Percentiles rank a stretch among this genome's conserved stretches.
phyloP scores from a whole-genome alignment of 108 stramenopile species.

The Chaetoceros muelleri region DNA sequence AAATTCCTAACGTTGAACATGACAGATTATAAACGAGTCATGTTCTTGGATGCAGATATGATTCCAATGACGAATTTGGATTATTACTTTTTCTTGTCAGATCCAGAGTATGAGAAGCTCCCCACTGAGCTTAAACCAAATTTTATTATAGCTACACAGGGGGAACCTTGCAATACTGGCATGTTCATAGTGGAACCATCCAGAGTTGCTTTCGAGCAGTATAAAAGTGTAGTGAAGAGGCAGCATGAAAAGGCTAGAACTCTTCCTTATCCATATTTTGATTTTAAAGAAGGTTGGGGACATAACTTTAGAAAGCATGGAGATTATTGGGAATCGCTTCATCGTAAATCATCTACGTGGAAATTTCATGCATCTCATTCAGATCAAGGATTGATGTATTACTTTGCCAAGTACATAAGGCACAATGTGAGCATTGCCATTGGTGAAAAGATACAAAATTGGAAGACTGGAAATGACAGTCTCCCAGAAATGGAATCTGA shows the following conservation, averaged over 20 bases:
- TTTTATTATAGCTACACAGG: conserved; percentile 21
- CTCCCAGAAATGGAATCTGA: not conserved
- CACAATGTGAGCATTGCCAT: conserved; percentile 15
- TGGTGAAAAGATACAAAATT: conserved; percentile 15
- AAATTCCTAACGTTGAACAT: conserved; percentile 45
- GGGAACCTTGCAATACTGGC: conserved; percentile 30
- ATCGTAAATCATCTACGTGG: conserved; percentile 17
- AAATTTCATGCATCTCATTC: conserved; percentile 25
- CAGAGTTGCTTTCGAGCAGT: conserved; percentile 13
- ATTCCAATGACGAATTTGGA: conserved; percentile 50
- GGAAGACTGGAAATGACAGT: not conserved
- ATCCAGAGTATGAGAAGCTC: not conserved
- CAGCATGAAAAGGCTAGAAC: conserved; percentile 12
- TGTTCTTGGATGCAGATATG: conserved; percentile 66
- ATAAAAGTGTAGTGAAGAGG: conserved; percentile 12
- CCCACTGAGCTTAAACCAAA: conserved; percentile 19
- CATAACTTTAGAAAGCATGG: not conserved
- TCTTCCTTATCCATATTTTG: conserved; percentile 16
- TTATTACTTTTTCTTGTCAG: conserved; percentile 38
- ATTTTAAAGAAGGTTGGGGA: conserved; percentile 3
- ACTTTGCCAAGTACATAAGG: conserved; percentile 28
- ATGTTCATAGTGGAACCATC: conserved; percentile 45
- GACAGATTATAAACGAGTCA: conserved; percentile 48
- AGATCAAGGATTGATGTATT: conserved; percentile 47
- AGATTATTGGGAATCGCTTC: conserved; percentile 9